A percentile compares a stretch with the other conserved stretches of the same genome.
Conservation (phyloP, 306 rosid species). For the Citrullus amarus region DNA sequence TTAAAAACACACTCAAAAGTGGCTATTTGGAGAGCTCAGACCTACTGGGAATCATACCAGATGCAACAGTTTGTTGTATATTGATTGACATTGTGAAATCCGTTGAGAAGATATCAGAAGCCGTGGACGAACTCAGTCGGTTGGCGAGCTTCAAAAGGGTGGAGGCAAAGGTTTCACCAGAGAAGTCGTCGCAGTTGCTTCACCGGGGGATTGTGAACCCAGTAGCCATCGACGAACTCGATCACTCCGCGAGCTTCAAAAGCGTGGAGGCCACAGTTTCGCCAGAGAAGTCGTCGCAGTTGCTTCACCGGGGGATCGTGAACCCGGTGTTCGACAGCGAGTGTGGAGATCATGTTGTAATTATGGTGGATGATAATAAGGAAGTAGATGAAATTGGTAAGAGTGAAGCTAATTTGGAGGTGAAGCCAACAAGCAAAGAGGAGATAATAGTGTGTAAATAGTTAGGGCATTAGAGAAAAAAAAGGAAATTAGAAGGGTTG, state of each 20-base stretch:
- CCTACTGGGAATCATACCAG: conserved; percentile 41
- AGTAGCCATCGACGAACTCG: conserved; percentile 47
- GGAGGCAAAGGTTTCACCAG: conserved; percentile 39
- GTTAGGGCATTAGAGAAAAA: too few species aligned
- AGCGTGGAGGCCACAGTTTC: conserved; percentile 28
- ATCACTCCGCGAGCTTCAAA: conserved; percentile 47
- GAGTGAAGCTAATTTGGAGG: not conserved
- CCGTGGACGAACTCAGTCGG: conserved; percentile 55
- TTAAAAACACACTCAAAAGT: conserved; percentile 33
- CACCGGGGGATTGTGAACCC: conserved; percentile 69
- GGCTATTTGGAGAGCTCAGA: conserved; percentile 25
- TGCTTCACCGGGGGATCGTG: conserved; percentile 60
- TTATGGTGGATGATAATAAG: not conserved
- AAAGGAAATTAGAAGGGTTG: not conserved
- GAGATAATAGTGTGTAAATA: not conserved
- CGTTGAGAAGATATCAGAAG: conserved; percentile 46
- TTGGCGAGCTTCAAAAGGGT: conserved; percentile 46
- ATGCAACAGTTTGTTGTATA: conserved; percentile 51
- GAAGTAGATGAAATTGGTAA: not conserved
- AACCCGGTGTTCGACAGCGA: conserved; percentile 41
- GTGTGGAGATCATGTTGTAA: not conserved
- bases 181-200: conserved; percentile 42
- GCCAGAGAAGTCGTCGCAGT: conserved; percentile 37
- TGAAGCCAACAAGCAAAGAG: not conserved
- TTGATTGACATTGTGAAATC: conserved; percentile 49